Evolutionary conservation across 2,329 filamentous ascomycete genomes (phyloP), one percentile per base, ranked within the genome.

Genomic region (Nemania sp.): DNA sequence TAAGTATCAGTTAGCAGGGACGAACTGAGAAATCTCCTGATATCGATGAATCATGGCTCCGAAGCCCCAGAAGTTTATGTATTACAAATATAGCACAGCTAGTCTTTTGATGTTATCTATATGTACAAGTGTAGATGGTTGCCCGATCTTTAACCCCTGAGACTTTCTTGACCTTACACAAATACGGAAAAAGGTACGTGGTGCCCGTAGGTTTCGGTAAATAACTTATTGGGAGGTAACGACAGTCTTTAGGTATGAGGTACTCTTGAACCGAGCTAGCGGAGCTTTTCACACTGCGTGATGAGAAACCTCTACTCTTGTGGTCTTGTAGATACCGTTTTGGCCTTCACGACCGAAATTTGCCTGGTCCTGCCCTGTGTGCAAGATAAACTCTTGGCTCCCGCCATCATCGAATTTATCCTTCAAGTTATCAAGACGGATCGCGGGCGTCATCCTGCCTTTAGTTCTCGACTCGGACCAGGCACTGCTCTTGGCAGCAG

Each of bases 301-400:
- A 15, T 56, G 54, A 8, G 59, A 64, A 27, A 67, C 55, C 55
- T 67, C 64, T 22, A 67, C 60, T 27, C 51, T 60, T 3, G 64
- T 67, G 4, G 64, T 67, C 55, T 64, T 67, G 24, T 67, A 67
- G 22, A 67, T 67, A 8, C 32, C 64, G 41, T 20, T 56, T 4
- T 62, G 54, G 5, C 58, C 53, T 1, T 47, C 54, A 2, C 13
- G 58, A 7, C 26, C 47, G 5, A 3, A 6, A 15, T 6, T 27
- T 6, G 1, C 10, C 32, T 64, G 64, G 13, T 59, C 59, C 5
- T 35, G 45, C 5, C 64, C 60, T 1, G 35, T 64, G 26, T 64
- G 60, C 20, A 67, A 15, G 32, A 67, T 67, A 43, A 54, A 67
- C 3, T 67, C 64, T 11, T 63, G 60, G 38, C 59, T 67, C 1